Percentiles rank a stretch among this genome's conserved stretches.
These are phyloP conservation scores for Trichoderma afroharzianum DNA, from an alignment of 2,329 filamentous ascomycete genomes.

Conservation along the genomic window DNA sequence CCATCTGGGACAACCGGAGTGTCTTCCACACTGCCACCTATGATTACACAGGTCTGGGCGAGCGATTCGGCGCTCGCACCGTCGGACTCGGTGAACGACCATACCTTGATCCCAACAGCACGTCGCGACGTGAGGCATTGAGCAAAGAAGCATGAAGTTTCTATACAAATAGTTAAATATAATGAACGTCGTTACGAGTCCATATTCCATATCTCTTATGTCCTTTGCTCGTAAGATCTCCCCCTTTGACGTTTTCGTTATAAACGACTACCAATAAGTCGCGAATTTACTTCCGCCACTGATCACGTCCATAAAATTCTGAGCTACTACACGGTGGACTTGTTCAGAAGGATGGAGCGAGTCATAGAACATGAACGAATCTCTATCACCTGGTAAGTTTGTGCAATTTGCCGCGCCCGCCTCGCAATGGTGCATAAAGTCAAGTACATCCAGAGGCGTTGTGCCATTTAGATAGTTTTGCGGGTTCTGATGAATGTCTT, in stretches of 20 bases:
- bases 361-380: not conserved
- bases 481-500: not conserved
- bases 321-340: not conserved
- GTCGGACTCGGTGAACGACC: slow-evolving; percentile 53
- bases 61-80: slow-evolving; percentile 46
- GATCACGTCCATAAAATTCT: not conserved
- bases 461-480: not conserved
- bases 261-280: not conserved
- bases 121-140: slow-evolving; percentile 19
- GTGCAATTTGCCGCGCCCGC: not conserved
- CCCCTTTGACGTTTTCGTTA: no score
- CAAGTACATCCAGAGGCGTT: not conserved
- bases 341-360: not conserved
- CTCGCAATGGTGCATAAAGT: not conserved
- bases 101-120: slow-evolving; percentile 47
- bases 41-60: slow-evolving; percentile 47
- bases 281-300: not conserved
- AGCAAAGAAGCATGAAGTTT: not conserved
- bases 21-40: slow-evolving; percentile 53
- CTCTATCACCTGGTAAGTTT: not conserved
- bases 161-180: not conserved
- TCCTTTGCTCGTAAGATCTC: no score
- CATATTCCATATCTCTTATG: no score
- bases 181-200: not conserved
- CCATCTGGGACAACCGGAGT: slow-evolving; percentile 58